Evolutionary conservation across 345 rosid species (phyloP), one percentile per base, ranked within the genome.

Genomic region (Lumnitzera littorea): DNA sequence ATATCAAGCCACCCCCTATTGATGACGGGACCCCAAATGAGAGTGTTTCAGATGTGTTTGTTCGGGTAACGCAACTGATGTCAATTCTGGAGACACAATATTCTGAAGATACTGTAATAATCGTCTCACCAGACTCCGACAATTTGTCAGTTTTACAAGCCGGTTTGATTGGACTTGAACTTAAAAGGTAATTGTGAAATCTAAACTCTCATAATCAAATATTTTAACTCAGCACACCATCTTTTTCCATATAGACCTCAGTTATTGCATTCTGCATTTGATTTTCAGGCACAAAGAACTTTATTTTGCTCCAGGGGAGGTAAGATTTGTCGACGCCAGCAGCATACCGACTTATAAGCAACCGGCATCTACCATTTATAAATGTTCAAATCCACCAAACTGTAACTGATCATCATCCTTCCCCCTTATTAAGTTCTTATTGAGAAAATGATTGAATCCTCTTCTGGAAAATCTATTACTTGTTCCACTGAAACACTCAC

Each of bases 1-100:
- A 81, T 71, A 84, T 77, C 71, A 91, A 79, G 68, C 98, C 98
- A 36, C 96, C 98, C 62, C 96, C 95, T 8, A 86, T 74, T 29
- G 84, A 81, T 24, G 98, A 91, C 27, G 95, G 96, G 63, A 91
- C 98, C n/a, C 96, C 95, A 8, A 91, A 89, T 54, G 98, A 89
- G 75, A 91, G 96, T 55, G 91, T 85, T 5, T 56, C 84, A 4
- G 96, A 86, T 57, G 98, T 91, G n/a, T 89, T 91, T 3, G 96
- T 89, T 58, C 96, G 96, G 6, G 78, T 89, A 46, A 91, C 91
- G 16, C 92, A 91, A 61, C 89, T 91, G 49, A 91, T 91, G 98
- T 89, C 96, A 8, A 89, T 91, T 72, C 92, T 91, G 1, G 95
- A 91, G 78, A 91, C 96, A 41, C 98, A 87, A 13, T 91, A 87